Evolutionary conservation across 2,329 filamentous ascomycete genomes (phyloP), one percentile per base, ranked within the genome.

Genomic region (Claviceps arundinis): DNA sequence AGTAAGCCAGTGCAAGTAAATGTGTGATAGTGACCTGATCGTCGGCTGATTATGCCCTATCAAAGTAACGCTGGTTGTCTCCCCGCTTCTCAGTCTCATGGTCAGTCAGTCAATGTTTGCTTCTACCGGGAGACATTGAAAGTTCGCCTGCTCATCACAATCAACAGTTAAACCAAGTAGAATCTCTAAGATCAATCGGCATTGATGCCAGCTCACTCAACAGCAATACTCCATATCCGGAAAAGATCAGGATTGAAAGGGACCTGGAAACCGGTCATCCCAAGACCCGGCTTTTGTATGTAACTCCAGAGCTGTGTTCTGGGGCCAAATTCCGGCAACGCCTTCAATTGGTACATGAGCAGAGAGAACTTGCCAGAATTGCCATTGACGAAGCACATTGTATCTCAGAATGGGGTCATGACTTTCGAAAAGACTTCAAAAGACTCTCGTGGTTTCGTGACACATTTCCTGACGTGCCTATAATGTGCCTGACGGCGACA

Each of bases 381-480:
- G 91, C 87, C 47, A 83, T 97, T 53, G 91, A 97, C 62, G 91
- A 97, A 70, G 91, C 91, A 2, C 91, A 97, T 66, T 97, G 91
- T 66, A 95, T 97, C 59, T 95, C 88, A 24, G 90, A 96, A 81
- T 96, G 91, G 91, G 91, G 91, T 1, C 90, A 97, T 65, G 91
- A 97, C 66, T 97, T 97, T 64, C 85, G 91, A n/a, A 87, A 84
- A 38, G 87, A 89, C 53, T 97, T 95, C 68, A 89, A 93, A 63
- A 80, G 85, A 19, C 76, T 97, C 6, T 84, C 80, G 2, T 96
- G 88, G 82, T 93, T 97, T 71, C 84, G 87, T 59, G 76, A 81
- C 48, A 82, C 82, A 5, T 89, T 93, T 57, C 87, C 89, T 0
- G 78, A 86, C 52, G 87, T 96, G 0, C 90, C 91, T 4, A 85